phyloP scores from a whole-genome alignment of 768 basidiomycete species.

The Leccinellum rugosiceps region DNA sequence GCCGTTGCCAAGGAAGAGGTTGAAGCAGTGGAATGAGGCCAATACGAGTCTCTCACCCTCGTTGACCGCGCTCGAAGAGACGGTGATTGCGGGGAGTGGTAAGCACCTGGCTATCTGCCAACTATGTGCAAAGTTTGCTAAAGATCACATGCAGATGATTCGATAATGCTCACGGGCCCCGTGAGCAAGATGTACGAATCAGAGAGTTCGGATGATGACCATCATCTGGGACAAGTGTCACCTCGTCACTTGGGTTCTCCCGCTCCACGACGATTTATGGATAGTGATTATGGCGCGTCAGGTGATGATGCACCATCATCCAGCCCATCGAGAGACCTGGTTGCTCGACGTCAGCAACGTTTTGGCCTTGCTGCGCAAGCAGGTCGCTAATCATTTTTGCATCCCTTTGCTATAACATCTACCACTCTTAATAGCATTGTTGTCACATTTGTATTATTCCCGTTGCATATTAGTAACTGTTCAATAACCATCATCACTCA shows the following conservation, averaged over 20 bases:
- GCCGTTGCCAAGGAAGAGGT: conserved; percentile 19
- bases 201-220: conserved; percentile 62
- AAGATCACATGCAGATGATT: conserved; percentile 40
- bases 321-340: conserved; percentile 48
- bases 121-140: background rate
- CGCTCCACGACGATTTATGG: conserved; percentile 40
- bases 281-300: conserved; percentile 34
- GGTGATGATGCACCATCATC: conserved; percentile 48
- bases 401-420: conserved; percentile 18
- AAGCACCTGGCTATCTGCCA: conserved; percentile 2
- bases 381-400: conserved; percentile 6
- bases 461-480: conserved; percentile 18
- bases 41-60: conserved; percentile 15
- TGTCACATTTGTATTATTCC: conserved; percentile 25
- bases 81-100: conserved; percentile 35
- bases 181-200: background rate
- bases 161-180: conserved; percentile 35
- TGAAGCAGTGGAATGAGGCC: conserved; percentile 22
- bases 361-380: conserved; percentile 11
- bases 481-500: conserved; percentile 5
- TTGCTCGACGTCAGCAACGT: conserved; percentile 39
- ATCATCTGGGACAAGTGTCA: conserved; percentile 60
- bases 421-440: conserved; percentile 9
- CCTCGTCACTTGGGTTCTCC: conserved; percentile 70
- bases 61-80: conserved; percentile 24